Evolutionary conservation across 148 eudicot genomes (phyloP).

Genomic region (Silene latifolia): DNA sequence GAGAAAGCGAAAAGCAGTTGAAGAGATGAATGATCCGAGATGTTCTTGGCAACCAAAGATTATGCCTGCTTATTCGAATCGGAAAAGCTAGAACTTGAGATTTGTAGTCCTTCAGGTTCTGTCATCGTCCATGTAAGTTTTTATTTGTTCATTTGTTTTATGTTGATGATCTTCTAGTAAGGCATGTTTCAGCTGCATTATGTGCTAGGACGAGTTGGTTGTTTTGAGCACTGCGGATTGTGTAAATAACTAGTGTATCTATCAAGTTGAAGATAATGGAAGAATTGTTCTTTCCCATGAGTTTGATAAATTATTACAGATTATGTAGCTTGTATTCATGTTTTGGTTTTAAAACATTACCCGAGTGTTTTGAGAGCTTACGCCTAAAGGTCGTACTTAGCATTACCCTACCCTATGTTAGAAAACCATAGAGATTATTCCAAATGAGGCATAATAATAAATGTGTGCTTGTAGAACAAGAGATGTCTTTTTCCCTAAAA

Average conservation of each 20-base stretch:
- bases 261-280: constrained; percentile 16
- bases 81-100: constrained; percentile 21
- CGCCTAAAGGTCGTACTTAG: neutral
- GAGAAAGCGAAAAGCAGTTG: constrained; percentile 30
- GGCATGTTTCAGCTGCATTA: constrained; percentile 23
- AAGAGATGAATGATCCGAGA: constrained; percentile 19
- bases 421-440: neutral
- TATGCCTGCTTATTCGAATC: constrained; percentile 18
- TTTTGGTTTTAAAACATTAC: neutral
- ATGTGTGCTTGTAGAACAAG: constrained; percentile 27
- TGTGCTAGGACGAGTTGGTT: constrained; percentile 14
- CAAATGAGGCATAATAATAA: neutral
- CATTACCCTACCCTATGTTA: neutral
- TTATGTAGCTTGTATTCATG: neutral
- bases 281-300: constrained; percentile 5
- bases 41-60: constrained; percentile 22
- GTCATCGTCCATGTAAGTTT: constrained; percentile 10
- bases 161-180: constrained; percentile 7
- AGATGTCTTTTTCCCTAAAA: constrained; percentile 24
- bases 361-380: neutral
- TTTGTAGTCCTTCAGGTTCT: constrained; percentile 5
- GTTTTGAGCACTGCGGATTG: neutral
- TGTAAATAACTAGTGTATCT: constrained; percentile 31
- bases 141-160: neutral
- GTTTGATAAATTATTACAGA: neutral